Evolutionary conservation across 192 early-diverging fungal species (phyloP).

Genomic region (Podila epigama): DNA sequence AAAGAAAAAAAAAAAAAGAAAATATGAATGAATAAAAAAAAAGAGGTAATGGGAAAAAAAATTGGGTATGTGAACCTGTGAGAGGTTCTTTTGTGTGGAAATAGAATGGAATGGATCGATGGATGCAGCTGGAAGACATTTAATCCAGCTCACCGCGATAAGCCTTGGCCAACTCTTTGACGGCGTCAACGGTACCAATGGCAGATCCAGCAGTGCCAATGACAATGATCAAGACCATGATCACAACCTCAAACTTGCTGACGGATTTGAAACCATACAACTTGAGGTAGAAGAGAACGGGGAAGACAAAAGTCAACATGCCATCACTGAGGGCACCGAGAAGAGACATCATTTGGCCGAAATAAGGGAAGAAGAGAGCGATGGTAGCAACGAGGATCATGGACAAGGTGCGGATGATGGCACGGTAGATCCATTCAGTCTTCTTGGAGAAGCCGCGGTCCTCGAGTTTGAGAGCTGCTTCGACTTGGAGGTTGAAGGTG

Average conservation of each 20-base stretch:
- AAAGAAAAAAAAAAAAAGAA: slow-evolving; percentile 1
- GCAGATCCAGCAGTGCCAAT: slow-evolving; percentile 67
- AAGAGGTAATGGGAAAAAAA: not conserved
- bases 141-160: slow-evolving; percentile 43
- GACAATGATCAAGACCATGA: slow-evolving; percentile 41
- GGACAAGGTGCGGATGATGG: slow-evolving; percentile 54
- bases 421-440: slow-evolving; percentile 54
- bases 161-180: slow-evolving; percentile 64
- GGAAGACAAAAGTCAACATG: slow-evolving; percentile 66
- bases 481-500: slow-evolving; percentile 67
- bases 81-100: not conserved
- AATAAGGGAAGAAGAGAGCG: slow-evolving; percentile 66
- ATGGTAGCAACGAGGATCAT: slow-evolving; percentile 53
- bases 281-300: slow-evolving; percentile 61
- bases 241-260: slow-evolving; percentile 23
- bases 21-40: not conserved
- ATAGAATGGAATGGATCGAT: too few species aligned
- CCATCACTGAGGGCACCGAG: slow-evolving; percentile 64
- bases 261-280: slow-evolving; percentile 55
- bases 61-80: slow-evolving; percentile 13
- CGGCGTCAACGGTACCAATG: slow-evolving; percentile 70
- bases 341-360: slow-evolving; percentile 71
- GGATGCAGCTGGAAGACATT: not conserved
- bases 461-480: slow-evolving; percentile 60
- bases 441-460: slow-evolving; percentile 39